phyloP scores from a whole-genome alignment of 208 protist species.

The Wallacemonas sp. region DNA sequence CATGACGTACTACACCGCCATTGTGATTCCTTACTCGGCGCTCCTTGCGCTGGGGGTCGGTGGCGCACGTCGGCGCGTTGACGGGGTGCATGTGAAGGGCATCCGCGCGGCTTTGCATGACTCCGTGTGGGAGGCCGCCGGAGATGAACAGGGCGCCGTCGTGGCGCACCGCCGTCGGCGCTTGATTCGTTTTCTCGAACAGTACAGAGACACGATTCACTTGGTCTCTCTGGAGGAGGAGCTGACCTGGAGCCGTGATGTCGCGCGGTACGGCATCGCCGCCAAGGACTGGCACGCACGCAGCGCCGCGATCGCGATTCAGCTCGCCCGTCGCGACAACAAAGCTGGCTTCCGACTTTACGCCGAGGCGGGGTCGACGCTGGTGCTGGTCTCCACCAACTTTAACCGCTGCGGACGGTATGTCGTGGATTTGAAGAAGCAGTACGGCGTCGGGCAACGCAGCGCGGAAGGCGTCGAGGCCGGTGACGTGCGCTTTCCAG shows the following conservation, averaged over 20 bases:
- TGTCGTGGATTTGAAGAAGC: slow-evolving; percentile 58
- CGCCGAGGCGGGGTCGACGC: slow-evolving; percentile 5
- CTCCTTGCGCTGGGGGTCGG: slow-evolving; percentile 57
- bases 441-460: slow-evolving; percentile 3
- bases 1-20: slow-evolving; percentile 69
- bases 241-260: slow-evolving; percentile 64
- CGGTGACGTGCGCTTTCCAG: neutral
- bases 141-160: slow-evolving; percentile 42
- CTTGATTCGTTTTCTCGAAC: slow-evolving; percentile 55
- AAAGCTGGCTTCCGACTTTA: slow-evolving; percentile 19
- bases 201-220: slow-evolving; percentile 70
- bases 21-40: slow-evolving; percentile 79
- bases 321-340: slow-evolving; percentile 53
- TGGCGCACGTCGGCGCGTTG: slow-evolving; percentile 36
- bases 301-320: slow-evolving; percentile 62
- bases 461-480: neutral
- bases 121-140: slow-evolving; percentile 35
- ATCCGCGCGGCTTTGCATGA: slow-evolving; percentile 34
- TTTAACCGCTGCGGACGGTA: slow-evolving; percentile 64
- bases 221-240: slow-evolving; percentile 81
- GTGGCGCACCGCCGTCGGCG: slow-evolving; percentile 48
- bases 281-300: slow-evolving; percentile 53
- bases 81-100: slow-evolving; percentile 38
- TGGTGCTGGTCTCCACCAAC: slow-evolving; percentile 47
- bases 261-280: slow-evolving; percentile 69